Evolutionary conservation across 352 stramenopile species (phyloP).

Genomic region (Phytophthora vignae): DNA sequence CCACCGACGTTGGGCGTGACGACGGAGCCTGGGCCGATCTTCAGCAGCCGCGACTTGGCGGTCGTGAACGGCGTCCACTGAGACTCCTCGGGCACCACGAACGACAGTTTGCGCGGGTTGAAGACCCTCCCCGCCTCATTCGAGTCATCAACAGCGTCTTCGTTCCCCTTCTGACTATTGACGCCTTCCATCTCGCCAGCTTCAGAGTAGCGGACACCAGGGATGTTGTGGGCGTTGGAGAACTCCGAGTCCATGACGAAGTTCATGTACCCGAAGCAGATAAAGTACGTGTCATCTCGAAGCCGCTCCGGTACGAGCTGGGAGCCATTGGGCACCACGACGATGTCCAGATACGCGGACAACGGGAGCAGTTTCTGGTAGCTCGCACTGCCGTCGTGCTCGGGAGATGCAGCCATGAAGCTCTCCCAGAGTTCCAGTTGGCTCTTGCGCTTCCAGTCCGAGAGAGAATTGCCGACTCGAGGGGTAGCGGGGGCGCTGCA

Average conservation of each 20-base stretch:
- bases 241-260: constrained; percentile 78
- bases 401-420: constrained; percentile 52
- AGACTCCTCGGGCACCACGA: constrained; percentile 52
- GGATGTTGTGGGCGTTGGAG: constrained; percentile 61
- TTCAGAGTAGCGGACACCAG: constrained; percentile 48
- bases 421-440: constrained; percentile 76
- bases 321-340: constrained; percentile 52
- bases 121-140: constrained; percentile 13
- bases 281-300: constrained; percentile 74
- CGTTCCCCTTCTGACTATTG: constrained; percentile 4
- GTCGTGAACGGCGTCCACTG: constrained; percentile 78
- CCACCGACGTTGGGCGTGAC: constrained; percentile 65
- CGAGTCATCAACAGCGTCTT: constrained; percentile 9
- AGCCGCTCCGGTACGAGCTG: constrained; percentile 48
- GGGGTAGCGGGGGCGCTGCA: constrained; percentile 37
- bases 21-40: constrained; percentile 80
- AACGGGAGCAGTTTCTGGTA: constrained; percentile 70
- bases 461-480: constrained; percentile 32
- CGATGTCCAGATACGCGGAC: constrained; percentile 67
- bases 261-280: constrained; percentile 80
- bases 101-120: constrained; percentile 44
- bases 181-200: constrained; percentile 7
- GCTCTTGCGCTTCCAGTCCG: constrained; percentile 71
- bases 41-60: constrained; percentile 64
- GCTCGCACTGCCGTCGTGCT: constrained; percentile 36